Conservation (phyloP, 2,329 filamentous ascomycete species). For the Claviceps purpurea region DNA sequence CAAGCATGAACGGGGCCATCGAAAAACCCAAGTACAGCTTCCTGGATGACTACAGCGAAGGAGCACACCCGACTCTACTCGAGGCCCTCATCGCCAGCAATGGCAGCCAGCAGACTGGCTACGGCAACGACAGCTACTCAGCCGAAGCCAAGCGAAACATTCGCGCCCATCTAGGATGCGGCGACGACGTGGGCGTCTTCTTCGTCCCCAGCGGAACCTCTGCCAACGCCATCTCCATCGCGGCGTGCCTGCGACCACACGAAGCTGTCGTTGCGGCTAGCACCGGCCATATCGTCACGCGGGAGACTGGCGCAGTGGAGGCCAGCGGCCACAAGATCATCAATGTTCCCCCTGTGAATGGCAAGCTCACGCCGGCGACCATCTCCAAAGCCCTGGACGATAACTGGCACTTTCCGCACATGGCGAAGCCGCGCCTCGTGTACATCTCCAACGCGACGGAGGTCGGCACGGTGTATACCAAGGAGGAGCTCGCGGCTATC, state of each 20-base stretch:
- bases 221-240: constrained; percentile 38
- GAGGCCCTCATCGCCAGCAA: constrained; percentile 32
- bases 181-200: constrained; percentile 32
- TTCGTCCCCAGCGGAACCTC: constrained; percentile 39
- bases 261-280: constrained; percentile 37
- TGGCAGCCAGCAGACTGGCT: constrained; percentile 30
- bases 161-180: constrained; percentile 20
- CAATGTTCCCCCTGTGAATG: constrained; percentile 28
- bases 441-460: constrained; percentile 40
- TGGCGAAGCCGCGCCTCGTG: constrained; percentile 35
- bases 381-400: constrained; percentile 29
- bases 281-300: constrained; percentile 34
- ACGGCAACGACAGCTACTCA: constrained; percentile 32
- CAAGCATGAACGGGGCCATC: not conserved
- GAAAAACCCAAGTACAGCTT: constrained; percentile 26
- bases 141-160: constrained; percentile 28
- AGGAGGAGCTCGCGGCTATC: constrained; percentile 26
- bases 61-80: constrained; percentile 34
- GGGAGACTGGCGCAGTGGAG: constrained; percentile 37
- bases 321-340: constrained; percentile 39
- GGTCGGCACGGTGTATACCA: constrained; percentile 33
- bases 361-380: constrained; percentile 31
- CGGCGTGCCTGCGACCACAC: constrained; percentile 34
- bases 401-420: constrained; percentile 38
- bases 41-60: constrained; percentile 38